Percentiles rank a stretch among this genome's conserved stretches.
These are phyloP conservation scores for Cryptococcus sp. DNA, from an alignment of 1,284 basidiomycete genomes.

Conservation along the genomic window DNA sequence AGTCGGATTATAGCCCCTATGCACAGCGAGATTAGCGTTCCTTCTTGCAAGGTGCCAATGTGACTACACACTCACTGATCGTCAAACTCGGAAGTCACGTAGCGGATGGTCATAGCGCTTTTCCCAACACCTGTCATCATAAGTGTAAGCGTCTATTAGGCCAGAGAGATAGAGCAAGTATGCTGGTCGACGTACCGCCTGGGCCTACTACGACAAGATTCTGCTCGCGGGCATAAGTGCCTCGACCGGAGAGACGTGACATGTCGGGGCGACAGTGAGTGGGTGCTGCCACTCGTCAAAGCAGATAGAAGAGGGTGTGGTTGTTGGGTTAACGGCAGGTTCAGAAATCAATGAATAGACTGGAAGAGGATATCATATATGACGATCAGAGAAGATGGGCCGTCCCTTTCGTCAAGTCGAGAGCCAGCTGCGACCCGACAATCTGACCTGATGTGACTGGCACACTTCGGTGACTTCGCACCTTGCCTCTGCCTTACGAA, in stretches of 20 bases:
- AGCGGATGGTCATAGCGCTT: constrained; percentile 59
- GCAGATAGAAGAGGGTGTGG: no score
- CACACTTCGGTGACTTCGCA: no score
- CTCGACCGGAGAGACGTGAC: not conserved
- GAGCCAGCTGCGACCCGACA: no score
- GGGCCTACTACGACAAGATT: constrained; percentile 60
- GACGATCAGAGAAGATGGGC: no score
- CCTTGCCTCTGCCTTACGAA: no score
- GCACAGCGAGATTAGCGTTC: no score
- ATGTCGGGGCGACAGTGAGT: not conserved
- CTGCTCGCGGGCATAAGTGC: constrained; percentile 18
- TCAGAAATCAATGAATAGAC: no score
- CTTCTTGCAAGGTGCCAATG: not conserved
- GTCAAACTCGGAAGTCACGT: constrained; percentile 56
- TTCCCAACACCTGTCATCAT: constrained; percentile 55
- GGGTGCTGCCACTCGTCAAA: no score
- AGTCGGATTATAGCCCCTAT: constrained; percentile 57
- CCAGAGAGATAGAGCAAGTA: not conserved
- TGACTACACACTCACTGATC: constrained; percentile 53
- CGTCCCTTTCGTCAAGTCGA: no score
- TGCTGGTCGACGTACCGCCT: constrained; percentile 51
- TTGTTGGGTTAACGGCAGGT: no score
- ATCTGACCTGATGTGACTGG: no score
- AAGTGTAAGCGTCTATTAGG: not conserved
- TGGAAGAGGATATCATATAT: no score